Evolutionary conservation across 768 basidiomycete genomes (phyloP).

Genomic region (Erythrobasidium yunnanense): DNA sequence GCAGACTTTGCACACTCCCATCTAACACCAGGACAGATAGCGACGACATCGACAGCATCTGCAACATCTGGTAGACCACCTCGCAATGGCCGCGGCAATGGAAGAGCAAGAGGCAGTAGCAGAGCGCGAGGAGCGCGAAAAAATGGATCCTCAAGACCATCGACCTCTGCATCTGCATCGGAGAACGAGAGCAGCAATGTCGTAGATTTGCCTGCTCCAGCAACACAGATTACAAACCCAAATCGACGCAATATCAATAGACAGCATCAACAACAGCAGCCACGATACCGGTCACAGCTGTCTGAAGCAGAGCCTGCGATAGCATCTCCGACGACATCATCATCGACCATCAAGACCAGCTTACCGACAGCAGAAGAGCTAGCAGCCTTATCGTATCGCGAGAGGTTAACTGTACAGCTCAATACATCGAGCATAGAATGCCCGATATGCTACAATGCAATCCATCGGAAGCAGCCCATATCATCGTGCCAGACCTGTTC

Average conservation of each 20-base stretch:
- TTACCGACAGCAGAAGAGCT: conserved; percentile 22
- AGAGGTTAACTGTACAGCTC: conserved; percentile 56
- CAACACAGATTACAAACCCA: conserved; percentile 1
- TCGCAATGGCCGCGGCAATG: not conserved
- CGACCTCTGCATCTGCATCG: conserved; percentile 8
- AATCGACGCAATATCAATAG: no score
- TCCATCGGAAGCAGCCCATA: conserved; percentile 65
- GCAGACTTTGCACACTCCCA: conserved; percentile 14
- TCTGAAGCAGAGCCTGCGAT: conserved; percentile 1
- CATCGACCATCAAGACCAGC: not conserved
- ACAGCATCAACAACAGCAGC: not conserved
- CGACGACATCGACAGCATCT: not conserved
- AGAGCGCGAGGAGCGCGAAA: not conserved
- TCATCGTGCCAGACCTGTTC: conserved; percentile 85
- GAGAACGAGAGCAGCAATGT: not conserved
- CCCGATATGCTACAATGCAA: conserved; percentile 59
- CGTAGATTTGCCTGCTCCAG: conserved; percentile 12
- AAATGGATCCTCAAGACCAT: not conserved
- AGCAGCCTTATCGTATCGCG: conserved; percentile 10
- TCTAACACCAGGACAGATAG: not conserved
- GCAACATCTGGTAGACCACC: not conserved
- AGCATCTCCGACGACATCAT: no score
- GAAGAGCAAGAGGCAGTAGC: not conserved
- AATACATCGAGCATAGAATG: conserved; percentile 61
- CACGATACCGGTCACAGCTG: conserved; percentile 22